Evolutionary conservation across 129 eudicot genomes (phyloP).

Genomic region (Flaveria ramosissima): DNA sequence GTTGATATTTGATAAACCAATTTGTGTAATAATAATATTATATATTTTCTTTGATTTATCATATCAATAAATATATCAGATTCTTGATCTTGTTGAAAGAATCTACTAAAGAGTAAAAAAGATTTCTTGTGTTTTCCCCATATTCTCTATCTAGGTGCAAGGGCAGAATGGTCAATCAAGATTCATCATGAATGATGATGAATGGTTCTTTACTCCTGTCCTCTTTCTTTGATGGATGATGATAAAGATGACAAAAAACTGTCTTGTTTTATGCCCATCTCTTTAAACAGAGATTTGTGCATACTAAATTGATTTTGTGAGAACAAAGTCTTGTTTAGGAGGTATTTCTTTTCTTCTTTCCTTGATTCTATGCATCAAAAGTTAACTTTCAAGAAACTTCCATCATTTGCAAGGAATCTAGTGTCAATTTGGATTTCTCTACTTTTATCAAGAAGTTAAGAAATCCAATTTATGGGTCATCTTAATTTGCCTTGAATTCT

Average conservation of each 20-base stretch:
- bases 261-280: slow-evolving; percentile 30
- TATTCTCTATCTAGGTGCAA: slow-evolving; percentile 14
- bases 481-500: slow-evolving; percentile 26
- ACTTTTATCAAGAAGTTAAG: slow-evolving; percentile 20
- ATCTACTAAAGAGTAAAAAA: background rate
- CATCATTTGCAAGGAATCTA: slow-evolving; percentile 34
- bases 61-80: slow-evolving; percentile 1
- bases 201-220: slow-evolving; percentile 36
- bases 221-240: slow-evolving; percentile 35
- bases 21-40: background rate
- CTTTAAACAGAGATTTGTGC: slow-evolving; percentile 28
- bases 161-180: slow-evolving; percentile 24
- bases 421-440: background rate
- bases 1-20: background rate
- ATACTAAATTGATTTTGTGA: slow-evolving; percentile 35
- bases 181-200: slow-evolving; percentile 32
- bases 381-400: slow-evolving; percentile 28
- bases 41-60: background rate
- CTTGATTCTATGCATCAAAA: slow-evolving; percentile 25
- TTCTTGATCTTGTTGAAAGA: slow-evolving; percentile 33
- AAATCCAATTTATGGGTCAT: slow-evolving; percentile 39
- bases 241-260: slow-evolving; percentile 34
- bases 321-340: slow-evolving; percentile 39
- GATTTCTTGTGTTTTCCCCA: slow-evolving; percentile 9
- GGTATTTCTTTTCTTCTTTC: slow-evolving; percentile 31